Percentiles rank a stretch among this genome's conserved stretches.
These are phyloP conservation scores for Acacia acuminata DNA, from an alignment of 306 rosid species.

Conservation along the genomic window DNA sequence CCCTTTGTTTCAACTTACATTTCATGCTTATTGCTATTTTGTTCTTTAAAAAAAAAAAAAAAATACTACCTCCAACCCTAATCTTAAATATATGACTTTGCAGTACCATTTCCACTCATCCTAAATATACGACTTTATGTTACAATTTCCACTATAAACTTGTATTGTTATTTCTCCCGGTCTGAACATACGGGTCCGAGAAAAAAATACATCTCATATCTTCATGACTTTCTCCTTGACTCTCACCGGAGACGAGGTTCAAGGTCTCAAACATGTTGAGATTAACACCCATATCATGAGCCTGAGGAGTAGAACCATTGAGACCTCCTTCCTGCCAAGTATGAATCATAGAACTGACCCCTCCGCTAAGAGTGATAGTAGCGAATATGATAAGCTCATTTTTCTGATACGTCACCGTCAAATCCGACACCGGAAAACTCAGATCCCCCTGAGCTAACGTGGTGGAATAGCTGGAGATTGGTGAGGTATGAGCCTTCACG, in stretches of 20 bases:
- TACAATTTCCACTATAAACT: no score
- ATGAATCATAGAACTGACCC: not conserved
- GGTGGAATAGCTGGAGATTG: not conserved
- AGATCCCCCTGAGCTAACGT: not conserved
- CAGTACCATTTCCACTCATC: no score
- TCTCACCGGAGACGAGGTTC: not conserved
- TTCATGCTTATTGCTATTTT: no score
- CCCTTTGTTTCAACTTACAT: no score
- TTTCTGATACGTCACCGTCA: not conserved
- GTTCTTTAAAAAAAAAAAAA: no score
- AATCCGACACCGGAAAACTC: not conserved
- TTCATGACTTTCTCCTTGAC: not conserved
- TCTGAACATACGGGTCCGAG: no score
- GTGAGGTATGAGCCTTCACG: slow-evolving; percentile 31
- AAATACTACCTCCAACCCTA: no score
- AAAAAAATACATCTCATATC: not conserved
- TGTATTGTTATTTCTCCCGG: no score
- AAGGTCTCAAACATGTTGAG: not conserved
- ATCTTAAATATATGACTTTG: no score
- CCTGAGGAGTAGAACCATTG: not conserved
- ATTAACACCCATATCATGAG: not conserved
- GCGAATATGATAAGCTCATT: not conserved
- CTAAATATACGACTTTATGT: no score
- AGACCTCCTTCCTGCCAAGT: not conserved
- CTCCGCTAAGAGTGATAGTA: not conserved